Evolutionary conservation across 192 early-diverging fungal genomes (phyloP).

Genomic region (Rhizophagus sp.): DNA sequence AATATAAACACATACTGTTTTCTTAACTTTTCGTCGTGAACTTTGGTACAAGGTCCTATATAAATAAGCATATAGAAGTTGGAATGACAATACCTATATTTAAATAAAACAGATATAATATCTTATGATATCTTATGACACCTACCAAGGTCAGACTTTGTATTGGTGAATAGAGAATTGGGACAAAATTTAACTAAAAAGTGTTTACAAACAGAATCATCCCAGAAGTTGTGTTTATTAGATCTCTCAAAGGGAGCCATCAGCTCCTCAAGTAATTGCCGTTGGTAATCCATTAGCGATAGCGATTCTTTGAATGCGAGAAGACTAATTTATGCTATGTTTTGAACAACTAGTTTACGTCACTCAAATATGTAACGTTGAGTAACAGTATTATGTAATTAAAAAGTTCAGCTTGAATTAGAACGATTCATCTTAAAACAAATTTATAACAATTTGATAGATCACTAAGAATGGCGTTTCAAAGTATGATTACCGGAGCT

Average conservation of each 20-base stretch:
- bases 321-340: no score
- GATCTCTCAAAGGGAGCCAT: slow-evolving; percentile 22
- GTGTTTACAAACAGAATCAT: slow-evolving; percentile 67
- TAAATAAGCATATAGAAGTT: slow-evolving; percentile 8
- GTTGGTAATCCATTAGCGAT: slow-evolving; percentile 23
- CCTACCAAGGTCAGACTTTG: slow-evolving; percentile 80
- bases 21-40: slow-evolving; percentile 82
- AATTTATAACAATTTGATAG: neutral
- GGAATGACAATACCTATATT: neutral
- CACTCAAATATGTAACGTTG: no score
- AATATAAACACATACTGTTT: slow-evolving; percentile 44
- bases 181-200: slow-evolving; percentile 85
- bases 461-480: slow-evolving; percentile 33
- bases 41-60: slow-evolving; percentile 60
- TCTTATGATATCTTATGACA: slow-evolving; percentile 20
- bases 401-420: no score
- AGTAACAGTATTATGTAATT: no score
- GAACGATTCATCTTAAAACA: no score
- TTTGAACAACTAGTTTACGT: no score
- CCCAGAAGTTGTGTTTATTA: slow-evolving; percentile 27
- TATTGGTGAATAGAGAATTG: slow-evolving; percentile 81
- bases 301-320: neutral
- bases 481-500: slow-evolving; percentile 53
- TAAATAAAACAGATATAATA: neutral
- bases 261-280: slow-evolving; percentile 26